These are phyloP conservation scores for Exophiala viscosa DNA, from an alignment of 2,329 filamentous ascomycete species.

Conservation along the genomic window DNA sequence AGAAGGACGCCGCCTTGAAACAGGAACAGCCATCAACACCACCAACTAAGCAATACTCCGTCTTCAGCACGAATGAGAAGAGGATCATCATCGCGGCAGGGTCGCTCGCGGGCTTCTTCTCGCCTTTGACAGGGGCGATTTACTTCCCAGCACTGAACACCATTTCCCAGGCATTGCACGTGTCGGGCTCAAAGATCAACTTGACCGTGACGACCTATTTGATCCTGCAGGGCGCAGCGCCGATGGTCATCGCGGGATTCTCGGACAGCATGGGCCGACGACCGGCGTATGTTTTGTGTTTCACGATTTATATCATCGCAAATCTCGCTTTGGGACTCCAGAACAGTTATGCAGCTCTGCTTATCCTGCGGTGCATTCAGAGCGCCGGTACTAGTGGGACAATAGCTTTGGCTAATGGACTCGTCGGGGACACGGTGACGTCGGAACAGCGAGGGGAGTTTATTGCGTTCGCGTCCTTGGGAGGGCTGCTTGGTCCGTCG, in stretches of 20 bases:
- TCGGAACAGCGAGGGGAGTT: slow-evolving; percentile 40
- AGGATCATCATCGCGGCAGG: slow-evolving; percentile 8
- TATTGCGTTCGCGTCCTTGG: slow-evolving; percentile 37
- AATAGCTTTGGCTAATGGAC: slow-evolving; percentile 39
- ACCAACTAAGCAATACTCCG: slow-evolving; percentile 3
- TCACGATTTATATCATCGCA: slow-evolving; percentile 41
- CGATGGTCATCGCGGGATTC: slow-evolving; percentile 50
- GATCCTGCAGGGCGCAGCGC: slow-evolving; percentile 53
- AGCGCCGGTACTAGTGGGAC: slow-evolving; percentile 43
- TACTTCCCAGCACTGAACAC: slow-evolving; percentile 44
- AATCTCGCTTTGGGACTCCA: slow-evolving; percentile 42
- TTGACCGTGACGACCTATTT: slow-evolving; percentile 34
- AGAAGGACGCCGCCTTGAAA: not conserved
- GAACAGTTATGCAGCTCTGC: slow-evolving; percentile 36
- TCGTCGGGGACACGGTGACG: slow-evolving; percentile 42
- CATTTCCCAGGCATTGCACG: slow-evolving; percentile 37
- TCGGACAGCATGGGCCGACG: slow-evolving; percentile 49
- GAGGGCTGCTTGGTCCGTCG: slow-evolving; percentile 41
- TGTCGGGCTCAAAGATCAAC: slow-evolving; percentile 20
- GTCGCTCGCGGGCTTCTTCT: slow-evolving; percentile 14
- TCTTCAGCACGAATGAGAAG: slow-evolving; percentile 12
- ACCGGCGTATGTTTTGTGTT: slow-evolving; percentile 48
- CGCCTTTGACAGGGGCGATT: slow-evolving; percentile 30
- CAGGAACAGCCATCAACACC: not conserved
- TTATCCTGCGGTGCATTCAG: slow-evolving; percentile 42